Percentiles rank a stretch among this genome's conserved stretches.
Conservation (phyloP, 768 basidiomycete species). For the Dentipellis fragilis region DNA sequence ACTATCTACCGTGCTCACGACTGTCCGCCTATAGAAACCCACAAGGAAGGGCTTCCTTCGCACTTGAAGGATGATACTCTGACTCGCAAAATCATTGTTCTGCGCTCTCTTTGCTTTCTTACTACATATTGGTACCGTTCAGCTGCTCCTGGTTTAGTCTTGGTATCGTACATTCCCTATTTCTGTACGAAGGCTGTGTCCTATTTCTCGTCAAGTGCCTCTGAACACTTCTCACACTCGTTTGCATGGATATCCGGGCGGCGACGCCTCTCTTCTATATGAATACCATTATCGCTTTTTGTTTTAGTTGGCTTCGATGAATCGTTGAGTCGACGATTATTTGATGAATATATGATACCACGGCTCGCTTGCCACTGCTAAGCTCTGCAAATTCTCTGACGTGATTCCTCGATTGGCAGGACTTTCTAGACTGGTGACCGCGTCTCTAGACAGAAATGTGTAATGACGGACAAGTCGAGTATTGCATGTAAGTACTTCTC, state of each 20-base stretch:
- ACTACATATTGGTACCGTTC: slow-evolving; percentile 23
- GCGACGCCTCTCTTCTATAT: slow-evolving; percentile 10
- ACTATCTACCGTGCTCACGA: background rate
- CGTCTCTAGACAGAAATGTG: no score
- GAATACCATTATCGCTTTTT: slow-evolving; percentile 12
- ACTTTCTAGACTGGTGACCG: no score
- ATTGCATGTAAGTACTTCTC: no score
- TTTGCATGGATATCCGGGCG: slow-evolving; percentile 15
- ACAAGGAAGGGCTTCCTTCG: slow-evolving; percentile 70
- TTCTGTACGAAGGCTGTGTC: slow-evolving; percentile 13
- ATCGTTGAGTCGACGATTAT: slow-evolving; percentile 1
- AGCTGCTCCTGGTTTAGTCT: slow-evolving; percentile 28
- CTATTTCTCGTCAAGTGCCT: slow-evolving; percentile 10
- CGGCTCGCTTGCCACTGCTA: slow-evolving; percentile 1
- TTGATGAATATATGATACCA: slow-evolving; percentile 17
- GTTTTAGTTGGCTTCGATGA: slow-evolving; percentile 9
- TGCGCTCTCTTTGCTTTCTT: slow-evolving; percentile 20
- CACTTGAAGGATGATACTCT: slow-evolving; percentile 30
- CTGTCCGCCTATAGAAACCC: background rate
- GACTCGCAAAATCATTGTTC: slow-evolving; percentile 18
- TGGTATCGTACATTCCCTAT: slow-evolving; percentile 33
- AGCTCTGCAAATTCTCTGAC: slow-evolving; percentile 1
- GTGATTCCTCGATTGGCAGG: background rate
- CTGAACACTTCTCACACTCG: slow-evolving; percentile 11
- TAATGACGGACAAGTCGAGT: no score